A percentile compares a stretch with the other conserved stretches of the same genome.
Conservation (phyloP, 352 stramenopile genomes). For the Phytophthora sansomeana region DNA sequence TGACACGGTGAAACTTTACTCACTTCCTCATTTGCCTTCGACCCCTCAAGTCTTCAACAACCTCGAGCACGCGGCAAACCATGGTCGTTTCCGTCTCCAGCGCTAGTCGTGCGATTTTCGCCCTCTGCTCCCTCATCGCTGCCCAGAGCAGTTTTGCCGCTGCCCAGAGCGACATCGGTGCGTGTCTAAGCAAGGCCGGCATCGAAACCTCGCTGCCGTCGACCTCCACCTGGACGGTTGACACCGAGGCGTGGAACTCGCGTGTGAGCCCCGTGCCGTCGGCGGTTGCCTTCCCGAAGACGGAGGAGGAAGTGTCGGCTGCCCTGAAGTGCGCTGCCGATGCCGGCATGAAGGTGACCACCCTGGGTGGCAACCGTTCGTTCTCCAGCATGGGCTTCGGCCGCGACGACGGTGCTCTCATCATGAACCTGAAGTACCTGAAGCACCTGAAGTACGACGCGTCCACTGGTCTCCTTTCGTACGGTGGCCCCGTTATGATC, state of each 20-base stretch:
- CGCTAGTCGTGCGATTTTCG: constrained; percentile 26
- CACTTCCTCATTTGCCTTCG: constrained; percentile 30
- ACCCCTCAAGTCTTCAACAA: constrained; percentile 17
- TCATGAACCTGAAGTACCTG: constrained; percentile 35
- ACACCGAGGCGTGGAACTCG: constrained; percentile 40
- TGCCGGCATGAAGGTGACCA: constrained; percentile 34
- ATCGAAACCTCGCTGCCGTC: constrained; percentile 33
- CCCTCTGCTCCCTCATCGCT: constrained; percentile 35
- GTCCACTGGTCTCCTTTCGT: constrained; percentile 29
- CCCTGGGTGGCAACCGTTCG: constrained; percentile 36
- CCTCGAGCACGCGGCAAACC: constrained; percentile 16
- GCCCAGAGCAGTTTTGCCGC: constrained; percentile 20
- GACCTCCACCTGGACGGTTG: constrained; percentile 29
- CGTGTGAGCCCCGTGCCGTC: constrained; percentile 32
- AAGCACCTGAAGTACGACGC: constrained; percentile 32
- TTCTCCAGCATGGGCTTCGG: constrained; percentile 43
- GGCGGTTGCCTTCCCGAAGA: constrained; percentile 33
- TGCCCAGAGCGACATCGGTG: constrained; percentile 19
- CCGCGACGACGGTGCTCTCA: constrained; percentile 33
- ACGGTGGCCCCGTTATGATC: constrained; percentile 39
- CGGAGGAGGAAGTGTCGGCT: constrained; percentile 27
- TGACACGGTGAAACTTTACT: neutral
- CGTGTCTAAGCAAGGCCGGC: constrained; percentile 22
- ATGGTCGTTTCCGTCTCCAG: constrained; percentile 30
- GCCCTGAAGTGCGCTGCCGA: constrained; percentile 29